A percentile compares a stretch with the other conserved stretches of the same genome.
phyloP scores from a whole-genome alignment of 1,284 basidiomycete genomes.

The Leccinum griseonigrum region DNA sequence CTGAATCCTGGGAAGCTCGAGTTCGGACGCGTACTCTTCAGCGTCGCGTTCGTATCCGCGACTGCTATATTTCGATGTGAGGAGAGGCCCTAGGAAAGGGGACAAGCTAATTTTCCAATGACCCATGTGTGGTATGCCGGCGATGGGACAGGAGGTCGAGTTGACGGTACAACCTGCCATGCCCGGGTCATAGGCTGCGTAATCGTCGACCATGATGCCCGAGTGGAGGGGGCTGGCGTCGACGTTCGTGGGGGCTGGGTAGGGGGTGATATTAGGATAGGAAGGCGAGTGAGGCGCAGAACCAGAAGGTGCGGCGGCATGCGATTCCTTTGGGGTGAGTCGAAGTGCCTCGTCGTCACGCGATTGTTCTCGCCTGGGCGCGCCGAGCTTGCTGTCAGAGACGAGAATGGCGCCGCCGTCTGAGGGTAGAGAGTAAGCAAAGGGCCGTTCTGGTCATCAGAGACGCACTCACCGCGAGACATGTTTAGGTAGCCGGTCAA shows the following conservation, averaged over 20 bases:
- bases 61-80: background rate
- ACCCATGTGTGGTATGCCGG: conserved; percentile 12
- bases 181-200: conserved; percentile 23
- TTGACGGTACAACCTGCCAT: conserved; percentile 21
- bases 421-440: background rate
- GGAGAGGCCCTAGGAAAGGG: background rate
- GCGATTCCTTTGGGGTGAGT: background rate
- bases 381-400: conserved; percentile 6
- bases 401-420: conserved; percentile 1
- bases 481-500: conserved; percentile 10
- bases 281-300: background rate
- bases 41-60: conserved; percentile 18
- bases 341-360: background rate
- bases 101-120: background rate
- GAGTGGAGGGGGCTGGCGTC: background rate
- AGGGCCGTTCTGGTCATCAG: background rate
- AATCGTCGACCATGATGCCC: conserved; percentile 7
- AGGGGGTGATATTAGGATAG: background rate
- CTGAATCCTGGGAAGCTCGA: background rate
- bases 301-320: background rate
- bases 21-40: conserved; percentile 14
- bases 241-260: background rate
- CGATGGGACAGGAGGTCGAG: conserved; percentile 10
- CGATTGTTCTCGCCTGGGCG: background rate
- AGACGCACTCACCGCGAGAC: conserved; percentile 11